phyloP scores from a whole-genome alignment of 2,329 filamentous ascomycete species.

The Calonectria pauciramosa region DNA sequence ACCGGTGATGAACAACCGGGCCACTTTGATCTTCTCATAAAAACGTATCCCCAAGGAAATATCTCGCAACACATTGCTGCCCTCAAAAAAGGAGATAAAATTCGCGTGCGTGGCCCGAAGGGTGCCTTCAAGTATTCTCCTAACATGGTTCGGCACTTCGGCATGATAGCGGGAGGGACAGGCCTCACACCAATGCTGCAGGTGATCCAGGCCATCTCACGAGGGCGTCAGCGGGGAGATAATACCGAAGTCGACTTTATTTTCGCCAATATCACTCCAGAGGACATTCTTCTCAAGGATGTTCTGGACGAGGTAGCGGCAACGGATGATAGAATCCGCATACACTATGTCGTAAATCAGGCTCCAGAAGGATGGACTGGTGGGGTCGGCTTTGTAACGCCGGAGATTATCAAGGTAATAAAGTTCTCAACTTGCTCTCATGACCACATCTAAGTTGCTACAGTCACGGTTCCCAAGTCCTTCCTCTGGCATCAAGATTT shows the following conservation, averaged over 20 bases:
- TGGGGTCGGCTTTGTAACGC: slow-evolving; percentile 91
- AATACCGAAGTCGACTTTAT: slow-evolving; percentile 91
- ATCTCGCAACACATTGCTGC: slow-evolving; percentile 91
- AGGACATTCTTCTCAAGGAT: slow-evolving; percentile 92
- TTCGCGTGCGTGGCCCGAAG: slow-evolving; percentile 93
- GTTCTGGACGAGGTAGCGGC: slow-evolving; percentile 84
- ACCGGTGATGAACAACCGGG: slow-evolving; percentile 88
- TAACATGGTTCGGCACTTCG: slow-evolving; percentile 94
- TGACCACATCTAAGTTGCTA: background rate
- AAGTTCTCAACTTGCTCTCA: background rate
- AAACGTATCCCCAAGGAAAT: slow-evolving; percentile 95
- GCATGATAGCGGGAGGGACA: slow-evolving; percentile 98
- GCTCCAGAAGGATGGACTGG: slow-evolving; percentile 90
- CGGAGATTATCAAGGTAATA: slow-evolving; percentile 89
- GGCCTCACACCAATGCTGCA: slow-evolving; percentile 99
- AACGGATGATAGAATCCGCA: slow-evolving; percentile 83
- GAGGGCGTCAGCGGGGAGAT: slow-evolving; percentile 82
- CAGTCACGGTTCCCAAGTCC: slow-evolving; percentile 85
- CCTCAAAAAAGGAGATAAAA: slow-evolving; percentile 83
- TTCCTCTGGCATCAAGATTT: slow-evolving; percentile 87
- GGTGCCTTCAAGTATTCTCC: slow-evolving; percentile 96
- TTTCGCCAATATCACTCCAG: slow-evolving; percentile 92
- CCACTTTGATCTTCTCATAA: slow-evolving; percentile 95
- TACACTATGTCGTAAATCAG: slow-evolving; percentile 96
- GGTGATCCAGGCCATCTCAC: slow-evolving; percentile 88